Percentiles rank a stretch among this genome's conserved stretches.
Evolutionary conservation across 345 rosid species (phyloP).

Genomic region (Atalantia buxifolia): DNA sequence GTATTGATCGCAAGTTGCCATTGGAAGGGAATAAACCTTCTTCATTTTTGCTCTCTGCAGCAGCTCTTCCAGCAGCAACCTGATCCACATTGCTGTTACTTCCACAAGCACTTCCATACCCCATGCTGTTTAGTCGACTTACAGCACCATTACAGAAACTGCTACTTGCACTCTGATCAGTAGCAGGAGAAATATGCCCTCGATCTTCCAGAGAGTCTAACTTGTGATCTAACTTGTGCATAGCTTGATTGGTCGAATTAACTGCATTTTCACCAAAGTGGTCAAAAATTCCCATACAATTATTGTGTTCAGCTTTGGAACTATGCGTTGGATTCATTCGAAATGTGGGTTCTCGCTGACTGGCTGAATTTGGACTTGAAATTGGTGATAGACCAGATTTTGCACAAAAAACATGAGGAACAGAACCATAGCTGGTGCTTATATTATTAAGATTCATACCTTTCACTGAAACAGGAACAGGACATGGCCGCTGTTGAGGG

Average conservation of each 20-base stretch:
- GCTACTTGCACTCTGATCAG: slow-evolving; percentile 63
- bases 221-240: slow-evolving; percentile 30
- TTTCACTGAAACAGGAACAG: slow-evolving; percentile 45
- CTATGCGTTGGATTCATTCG: slow-evolving; percentile 33
- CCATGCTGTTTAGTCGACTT: slow-evolving; percentile 40
- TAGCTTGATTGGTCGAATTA: slow-evolving; percentile 28
- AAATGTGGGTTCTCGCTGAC: slow-evolving; percentile 48
- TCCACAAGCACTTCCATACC: slow-evolving; percentile 47
- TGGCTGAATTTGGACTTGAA: slow-evolving; percentile 54
- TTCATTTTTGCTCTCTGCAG: slow-evolving; percentile 51
- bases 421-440: slow-evolving; percentile 38
- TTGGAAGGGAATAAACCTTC: slow-evolving; percentile 31
- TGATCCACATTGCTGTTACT: slow-evolving; percentile 52
- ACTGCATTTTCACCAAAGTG: slow-evolving; percentile 34
- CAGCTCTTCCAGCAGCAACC: slow-evolving; percentile 26
- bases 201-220: slow-evolving; percentile 46
- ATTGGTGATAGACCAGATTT: slow-evolving; percentile 40
- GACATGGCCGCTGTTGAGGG: slow-evolving; percentile 41
- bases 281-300: slow-evolving; percentile 35
- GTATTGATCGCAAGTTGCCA: slow-evolving; percentile 45
- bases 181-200: slow-evolving; percentile 45
- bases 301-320: slow-evolving; percentile 34
- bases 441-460: slow-evolving; percentile 31
- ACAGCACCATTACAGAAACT: slow-evolving; percentile 55
- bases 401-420: slow-evolving; percentile 29